Evolutionary conservation across 306 rosid genomes (phyloP), one percentile per base, ranked within the genome.

Genomic region (Lathyrus tuberosus): DNA sequence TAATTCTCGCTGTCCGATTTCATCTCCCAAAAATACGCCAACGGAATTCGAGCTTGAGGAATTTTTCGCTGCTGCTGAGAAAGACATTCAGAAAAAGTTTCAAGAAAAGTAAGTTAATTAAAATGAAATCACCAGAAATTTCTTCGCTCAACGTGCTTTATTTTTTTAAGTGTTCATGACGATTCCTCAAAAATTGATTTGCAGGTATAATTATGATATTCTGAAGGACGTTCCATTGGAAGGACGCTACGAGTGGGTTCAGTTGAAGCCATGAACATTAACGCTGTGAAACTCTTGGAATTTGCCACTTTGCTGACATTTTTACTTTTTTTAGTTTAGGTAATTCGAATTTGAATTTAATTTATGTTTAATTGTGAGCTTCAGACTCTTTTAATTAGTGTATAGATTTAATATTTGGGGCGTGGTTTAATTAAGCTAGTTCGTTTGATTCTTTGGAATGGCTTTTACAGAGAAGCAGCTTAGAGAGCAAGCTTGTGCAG

Each of bases 201-300:
- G 59, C 88, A 94, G 99, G 85, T 94, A 94, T 43, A 94, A 94
- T 56, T 94, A 74, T 83, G 96, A 94, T 54, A 44, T 94, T 30
- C 84, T 38, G 20, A 87, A 83, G 81, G 99, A 94, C 22, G 67
- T 68, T 66, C 95, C 99, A 0, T 63, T 84, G 80, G 92, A 94
- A 84, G 99, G 99, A 72, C 95, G 91, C 38, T 89, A 81, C 81
- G 91, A 94, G 73, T 94, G 99, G 99, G 79, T 82, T 78, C 74
- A 81, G 73, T 52, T 90, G 77, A 84, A 86, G 85, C 96, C 89
- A 58, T 87, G 84, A 80, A 71, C 30, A 15, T 49, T 64, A 18
- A 35, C 47, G 47, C 47, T 47, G 28, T 22, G 61, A 5, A 56
- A 12, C 62, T 12, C 56, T 67, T 61, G 30, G 57, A 40, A 51